Conservation (phyloP, 108 stramenopile species). For the Schizochytrium sp. region DNA sequence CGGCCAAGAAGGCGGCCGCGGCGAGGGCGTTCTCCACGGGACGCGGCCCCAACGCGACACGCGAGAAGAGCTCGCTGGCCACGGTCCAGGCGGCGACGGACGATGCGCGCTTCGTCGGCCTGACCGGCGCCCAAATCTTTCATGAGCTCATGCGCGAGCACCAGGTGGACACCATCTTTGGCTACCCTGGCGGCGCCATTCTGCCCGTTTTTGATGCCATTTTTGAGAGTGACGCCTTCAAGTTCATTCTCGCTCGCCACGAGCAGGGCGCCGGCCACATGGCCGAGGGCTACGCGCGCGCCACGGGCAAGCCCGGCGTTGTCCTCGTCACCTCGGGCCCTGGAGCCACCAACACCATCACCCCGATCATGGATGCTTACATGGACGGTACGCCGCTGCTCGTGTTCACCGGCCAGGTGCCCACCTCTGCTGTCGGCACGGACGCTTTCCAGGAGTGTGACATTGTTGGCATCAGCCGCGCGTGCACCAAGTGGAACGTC, state of each 20-base stretch:
- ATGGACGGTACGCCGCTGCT: conserved; percentile 80
- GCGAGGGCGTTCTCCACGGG: background rate
- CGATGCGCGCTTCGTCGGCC: background rate
- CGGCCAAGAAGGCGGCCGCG: background rate
- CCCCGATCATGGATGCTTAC: conserved; percentile 72
- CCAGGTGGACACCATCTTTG: conserved; percentile 71
- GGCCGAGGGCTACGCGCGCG: conserved; percentile 77
- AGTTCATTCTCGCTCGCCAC: conserved; percentile 82
- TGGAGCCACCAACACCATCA: conserved; percentile 78
- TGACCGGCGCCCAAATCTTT: background rate
- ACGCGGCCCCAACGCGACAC: background rate
- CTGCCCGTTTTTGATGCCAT: conserved; percentile 44
- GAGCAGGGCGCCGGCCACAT: conserved; percentile 71
- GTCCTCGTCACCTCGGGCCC: conserved; percentile 82
- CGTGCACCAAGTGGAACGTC: conserved; percentile 78
- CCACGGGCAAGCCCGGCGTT: conserved; percentile 67
- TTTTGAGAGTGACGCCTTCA: conserved; percentile 39
- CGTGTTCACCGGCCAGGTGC: conserved; percentile 76
- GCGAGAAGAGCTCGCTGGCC: background rate
- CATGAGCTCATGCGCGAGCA: conserved; percentile 50
- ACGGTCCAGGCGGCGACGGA: background rate
- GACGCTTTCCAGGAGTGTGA: conserved; percentile 70
- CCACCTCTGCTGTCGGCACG: conserved; percentile 65
- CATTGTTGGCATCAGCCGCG: conserved; percentile 69
- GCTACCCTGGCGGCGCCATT: conserved; percentile 82